Evolutionary conservation across 768 basidiomycete species (phyloP), one percentile per base, ranked within the genome.

Genomic region (Astraeus odoratus): DNA sequence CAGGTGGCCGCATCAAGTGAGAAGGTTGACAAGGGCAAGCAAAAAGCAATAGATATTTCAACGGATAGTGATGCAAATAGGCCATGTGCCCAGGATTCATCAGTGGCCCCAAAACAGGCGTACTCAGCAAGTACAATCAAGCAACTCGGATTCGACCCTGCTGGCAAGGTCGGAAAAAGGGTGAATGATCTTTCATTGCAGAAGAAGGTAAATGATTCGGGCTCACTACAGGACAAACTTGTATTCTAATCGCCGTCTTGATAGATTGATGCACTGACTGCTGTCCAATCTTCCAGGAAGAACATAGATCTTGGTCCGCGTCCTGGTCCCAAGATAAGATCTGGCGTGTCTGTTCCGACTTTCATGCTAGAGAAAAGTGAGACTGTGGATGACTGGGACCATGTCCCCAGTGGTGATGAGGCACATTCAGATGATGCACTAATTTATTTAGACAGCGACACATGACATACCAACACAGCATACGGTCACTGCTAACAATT

Each of bases 111-210:
- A 39, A 78, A 73, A 56, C 68, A 63, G 36, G 73, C 77, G 2
- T 91, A 83, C 59, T 80, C 81, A 30, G 79, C 82, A 0, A 68
- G 69, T 40, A 61, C 85, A 19, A 78, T 92, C 56, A 81, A 81
- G 56, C 69, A 75, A 4, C 68, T 92, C 3, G 89, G 89, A 2
- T 92, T 91, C 48, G 86, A 92, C 63, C 89, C 89, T 20, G 77
- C 79, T 2, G 56, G 70, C 7, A 81, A 79, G 55, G 61, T 67
- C 34, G 78, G 78, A 31, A 64, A 66, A 31, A 69, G 68, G 46
- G 52, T 51, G 0, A 66, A 68, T 27, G 66, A 73, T 38, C 55
- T 61, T 8, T 67, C 64, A 9, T 60, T 74, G 18, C 72, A 77
- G 59, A 72, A 74, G 47, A 85, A 88, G 76, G 86, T 85, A 33